Evolutionary conservation across 2,329 filamentous ascomycete species (phyloP).

Genomic region (Xenosphaeropsis pyriputrescens): DNA sequence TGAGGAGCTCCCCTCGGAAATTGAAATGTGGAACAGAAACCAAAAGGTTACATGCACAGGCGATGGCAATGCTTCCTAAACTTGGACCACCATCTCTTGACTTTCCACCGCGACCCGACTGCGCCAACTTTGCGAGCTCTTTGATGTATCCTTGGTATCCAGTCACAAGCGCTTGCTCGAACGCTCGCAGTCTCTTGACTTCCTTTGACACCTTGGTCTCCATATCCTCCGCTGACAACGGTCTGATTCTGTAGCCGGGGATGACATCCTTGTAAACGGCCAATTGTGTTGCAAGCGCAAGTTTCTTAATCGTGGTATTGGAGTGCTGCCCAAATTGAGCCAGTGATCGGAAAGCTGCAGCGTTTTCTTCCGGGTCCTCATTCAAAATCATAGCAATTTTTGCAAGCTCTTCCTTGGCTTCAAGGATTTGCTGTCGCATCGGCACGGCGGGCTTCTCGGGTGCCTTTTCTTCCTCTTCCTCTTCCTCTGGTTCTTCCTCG

Average conservation of each 20-base stretch:
- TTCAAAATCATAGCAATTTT: conserved; percentile 69
- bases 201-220: conserved; percentile 82
- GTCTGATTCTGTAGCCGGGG: conserved; percentile 87
- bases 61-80: conserved; percentile 63
- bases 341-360: conserved; percentile 63
- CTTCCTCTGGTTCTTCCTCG: conserved; percentile 30
- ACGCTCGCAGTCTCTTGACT: conserved; percentile 65
- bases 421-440: conserved; percentile 63
- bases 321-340: conserved; percentile 57
- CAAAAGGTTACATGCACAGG: conserved; percentile 71
- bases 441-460: conserved; percentile 50
- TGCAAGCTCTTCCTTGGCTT: conserved; percentile 86
- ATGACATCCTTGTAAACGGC: conserved; percentile 93
- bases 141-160: conserved; percentile 79
- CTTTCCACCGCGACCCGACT: conserved; percentile 24
- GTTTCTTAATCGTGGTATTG: conserved; percentile 65
- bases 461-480: conserved; percentile 29
- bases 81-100: conserved; percentile 25
- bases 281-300: conserved; percentile 75
- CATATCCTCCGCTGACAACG: conserved; percentile 58
- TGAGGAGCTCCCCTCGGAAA: conserved; percentile 75
- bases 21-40: conserved; percentile 90
- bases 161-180: conserved; percentile 74
- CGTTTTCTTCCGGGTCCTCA: conserved; percentile 86
- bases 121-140: conserved; percentile 57